These are phyloP conservation scores for Fraxinus excelsior DNA, from an alignment of 257 asterid genomes.

Conservation along the genomic window DNA sequence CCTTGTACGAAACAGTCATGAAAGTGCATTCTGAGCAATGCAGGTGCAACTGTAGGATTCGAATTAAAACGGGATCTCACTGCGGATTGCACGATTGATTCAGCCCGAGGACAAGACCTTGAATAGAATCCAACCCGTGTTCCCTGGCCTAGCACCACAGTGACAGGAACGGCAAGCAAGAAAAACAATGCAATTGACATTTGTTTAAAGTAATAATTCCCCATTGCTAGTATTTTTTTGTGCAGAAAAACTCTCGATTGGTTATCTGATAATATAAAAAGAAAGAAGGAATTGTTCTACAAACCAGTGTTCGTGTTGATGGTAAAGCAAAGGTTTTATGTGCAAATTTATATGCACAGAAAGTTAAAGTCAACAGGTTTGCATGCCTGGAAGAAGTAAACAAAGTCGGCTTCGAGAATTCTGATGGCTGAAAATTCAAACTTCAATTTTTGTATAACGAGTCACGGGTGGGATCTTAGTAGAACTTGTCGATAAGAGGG, in stretches of 20 bases:
- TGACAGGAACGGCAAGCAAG: constrained; percentile 24
- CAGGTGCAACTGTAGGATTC: constrained; percentile 63
- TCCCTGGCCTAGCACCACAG: constrained; percentile 58
- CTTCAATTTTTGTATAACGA: background rate
- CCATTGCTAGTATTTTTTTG: constrained; percentile 15
- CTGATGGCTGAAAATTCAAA: constrained; percentile 29
- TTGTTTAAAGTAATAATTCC: background rate
- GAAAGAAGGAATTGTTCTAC: no score
- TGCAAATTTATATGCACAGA: constrained; percentile 41
- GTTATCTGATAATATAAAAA: no score
- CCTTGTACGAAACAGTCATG: constrained; percentile 92
- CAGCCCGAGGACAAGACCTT: constrained; percentile 60
- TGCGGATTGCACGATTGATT: constrained; percentile 56
- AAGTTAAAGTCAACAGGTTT: constrained; percentile 28
- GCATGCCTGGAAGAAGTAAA: constrained; percentile 37
- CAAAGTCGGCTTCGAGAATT: constrained; percentile 36
- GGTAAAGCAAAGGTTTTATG: constrained; percentile 11
- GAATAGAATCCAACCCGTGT: constrained; percentile 76
- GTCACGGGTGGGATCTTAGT: background rate
- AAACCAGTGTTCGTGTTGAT: background rate
- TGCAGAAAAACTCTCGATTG: no score
- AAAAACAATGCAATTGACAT: constrained; percentile 5
- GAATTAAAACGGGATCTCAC: constrained; percentile 48
- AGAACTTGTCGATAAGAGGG: background rate
- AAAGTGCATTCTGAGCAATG: constrained; percentile 77